Evolutionary conservation across 73 alveolate genomes (phyloP).

Genomic region (Paramecium pentaurelia): DNA sequence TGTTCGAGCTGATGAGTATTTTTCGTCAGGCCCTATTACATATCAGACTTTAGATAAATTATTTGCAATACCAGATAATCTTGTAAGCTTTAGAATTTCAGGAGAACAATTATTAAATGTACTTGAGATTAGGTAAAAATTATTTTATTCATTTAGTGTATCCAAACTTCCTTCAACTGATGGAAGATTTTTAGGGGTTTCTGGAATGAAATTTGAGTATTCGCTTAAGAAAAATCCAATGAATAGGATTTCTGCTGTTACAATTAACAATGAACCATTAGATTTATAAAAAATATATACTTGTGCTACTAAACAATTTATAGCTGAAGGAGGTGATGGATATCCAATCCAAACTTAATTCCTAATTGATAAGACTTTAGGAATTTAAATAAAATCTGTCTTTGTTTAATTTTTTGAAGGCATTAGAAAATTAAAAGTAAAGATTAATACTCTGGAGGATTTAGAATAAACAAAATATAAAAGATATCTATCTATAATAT

Average conservation of each 20-base stretch:
- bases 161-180: slow-evolving; percentile 64
- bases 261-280: slow-evolving; percentile 59
- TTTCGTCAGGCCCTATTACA: slow-evolving; percentile 67
- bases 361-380: not conserved
- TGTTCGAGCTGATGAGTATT: slow-evolving; percentile 64
- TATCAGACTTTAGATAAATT: slow-evolving; percentile 57
- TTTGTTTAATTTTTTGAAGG: slow-evolving; percentile 10
- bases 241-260: slow-evolving; percentile 45
- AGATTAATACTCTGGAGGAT: not conserved
- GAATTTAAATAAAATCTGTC: not conserved
- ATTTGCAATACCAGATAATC: slow-evolving; percentile 71
- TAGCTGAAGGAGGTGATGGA: slow-evolving; percentile 73
- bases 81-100: slow-evolving; percentile 56
- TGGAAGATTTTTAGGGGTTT: slow-evolving; percentile 69
- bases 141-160: not conserved
- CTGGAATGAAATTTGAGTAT: slow-evolving; percentile 63
- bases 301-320: slow-evolving; percentile 59
- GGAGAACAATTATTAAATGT: slow-evolving; percentile 64
- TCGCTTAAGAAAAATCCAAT: slow-evolving; percentile 60
- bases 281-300: slow-evolving; percentile 58
- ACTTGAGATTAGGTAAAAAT: slow-evolving; percentile 66
- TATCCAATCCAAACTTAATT: not conserved
- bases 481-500: not conserved
- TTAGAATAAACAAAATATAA: not conserved
- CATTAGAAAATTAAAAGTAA: not conserved